Base-by-base conservation (phyloP, 352 stramenopile genomes). In the Halophytophthora polymorphica region DNA sequence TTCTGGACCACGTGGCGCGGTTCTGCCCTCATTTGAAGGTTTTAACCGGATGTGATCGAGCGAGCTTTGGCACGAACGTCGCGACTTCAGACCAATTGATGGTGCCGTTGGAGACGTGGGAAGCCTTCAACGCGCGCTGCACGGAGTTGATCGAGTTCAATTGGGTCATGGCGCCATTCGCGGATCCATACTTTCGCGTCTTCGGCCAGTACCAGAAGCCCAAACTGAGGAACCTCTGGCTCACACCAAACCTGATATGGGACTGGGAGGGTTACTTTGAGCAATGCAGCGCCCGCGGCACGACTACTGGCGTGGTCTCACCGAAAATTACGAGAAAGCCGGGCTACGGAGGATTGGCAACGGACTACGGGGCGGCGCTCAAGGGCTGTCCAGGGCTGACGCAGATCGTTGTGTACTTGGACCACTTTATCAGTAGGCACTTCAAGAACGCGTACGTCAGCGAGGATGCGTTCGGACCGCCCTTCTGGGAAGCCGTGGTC, bases 161-260 rank as follows among this genome's bases (percentile, higher is more conserved):
- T 22, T 82, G 67, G 67, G 51, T 51, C 2, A 51, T 73, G 3
- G 68, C 70, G 14, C 68, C 64, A 0, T 77, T 72, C 44, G 59
- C 68, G n/a, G 64, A 73, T 15, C 59, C 60, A 2, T 77, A 77
- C 46, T 83, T 81, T 29, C 50, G 62, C 5, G 50, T 65, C 1
- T 83, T 78, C 45, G 64, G 69, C 14, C 47, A 75, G 17, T n/a
- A 70, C 36, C 18, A 54, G 0, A 83, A 81, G 46, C 64, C 64
- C 12, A 49, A 69, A 17, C 46, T 83, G 19, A 65, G 42, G 18
- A 62, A 56, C 15, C 46, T 80, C 17, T 47, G 41, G 3, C 50
- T 82, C 18, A 64, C 58, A 23, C 56, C 70, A 18, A 81, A 71
- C 44, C 50, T 77, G 59, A 54, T 65, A 21, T 82, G 68, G 73